Percentiles rank a stretch among this genome's conserved stretches.
These are phyloP conservation scores for Neonectria neomacrospora DNA, from an alignment of 2,329 filamentous ascomycete species.

Conservation along the genomic window DNA sequence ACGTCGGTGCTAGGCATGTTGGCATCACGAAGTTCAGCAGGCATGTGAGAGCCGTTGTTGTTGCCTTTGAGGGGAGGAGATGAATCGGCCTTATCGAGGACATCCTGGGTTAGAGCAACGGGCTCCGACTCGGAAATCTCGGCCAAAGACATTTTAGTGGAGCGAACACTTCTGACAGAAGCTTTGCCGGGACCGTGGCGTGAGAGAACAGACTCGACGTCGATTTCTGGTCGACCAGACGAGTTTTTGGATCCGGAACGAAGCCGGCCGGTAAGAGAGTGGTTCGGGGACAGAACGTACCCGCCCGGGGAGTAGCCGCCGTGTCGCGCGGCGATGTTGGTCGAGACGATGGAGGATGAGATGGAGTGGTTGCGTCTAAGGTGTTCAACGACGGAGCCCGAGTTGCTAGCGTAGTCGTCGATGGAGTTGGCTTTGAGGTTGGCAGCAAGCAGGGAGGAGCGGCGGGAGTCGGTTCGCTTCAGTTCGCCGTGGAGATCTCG, in stretches of 20 bases:
- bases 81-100: conserved; percentile 65
- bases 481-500: conserved; percentile 76
- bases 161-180: conserved; percentile 62
- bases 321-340: conserved; percentile 73
- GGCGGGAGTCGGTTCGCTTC: conserved; percentile 75
- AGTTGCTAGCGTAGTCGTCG: conserved; percentile 44
- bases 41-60: conserved; percentile 53
- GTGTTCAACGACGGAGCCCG: conserved; percentile 42
- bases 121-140: conserved; percentile 69
- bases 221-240: conserved; percentile 52
- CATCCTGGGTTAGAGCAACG: conserved; percentile 60
- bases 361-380: conserved; percentile 59
- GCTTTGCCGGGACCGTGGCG: conserved; percentile 66
- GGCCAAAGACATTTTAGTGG: conserved; percentile 62
- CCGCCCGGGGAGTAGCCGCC: conserved; percentile 77
- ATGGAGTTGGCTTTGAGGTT: conserved; percentile 49
- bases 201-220: conserved; percentile 55
- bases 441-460: conserved; percentile 69
- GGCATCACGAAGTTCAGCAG: conserved; percentile 51
- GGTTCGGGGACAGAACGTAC: conserved; percentile 74
- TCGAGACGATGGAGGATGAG: conserved; percentile 73
- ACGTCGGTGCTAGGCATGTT: conserved; percentile 46
- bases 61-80: conserved; percentile 51
- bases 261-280: conserved; percentile 68
- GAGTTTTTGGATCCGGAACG: conserved; percentile 67